Base-by-base conservation (phyloP, 805 yeast genomes). In the Jamesozyma rosinii region DNA sequence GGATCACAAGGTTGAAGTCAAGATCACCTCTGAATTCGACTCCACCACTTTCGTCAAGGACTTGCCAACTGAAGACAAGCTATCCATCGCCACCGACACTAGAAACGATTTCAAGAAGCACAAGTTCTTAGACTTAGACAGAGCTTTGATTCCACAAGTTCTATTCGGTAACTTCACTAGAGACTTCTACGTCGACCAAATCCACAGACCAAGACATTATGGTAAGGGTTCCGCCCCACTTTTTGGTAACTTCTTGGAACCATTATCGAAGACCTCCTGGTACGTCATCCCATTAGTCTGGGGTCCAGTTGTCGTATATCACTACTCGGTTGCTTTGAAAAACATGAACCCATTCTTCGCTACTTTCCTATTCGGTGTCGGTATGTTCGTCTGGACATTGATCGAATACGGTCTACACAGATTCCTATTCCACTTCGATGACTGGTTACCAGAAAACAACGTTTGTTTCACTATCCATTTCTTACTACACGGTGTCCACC, bases 141-240 rank as follows among this genome's bases (percentile, higher is more conserved):
- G 77, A 61, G 95, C 98, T 1, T 70, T 92, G 53, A 67, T 92
- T 35, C 58, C 76, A 64, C 98, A 92, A 69, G 85, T 92, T 37
- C 66, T 87, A 44, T 71, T 75, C 47, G 79, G 88, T 35, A 72
- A 75, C 30, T 92, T 88, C 71, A 59, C 83, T 35, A 90, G 85
- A 61, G 94, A 86, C 35, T 90, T 92, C 58, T 92, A 92, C 64
- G 71, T 92, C 58, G 95, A 88, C 61, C 97, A 92, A 66, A 92
- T 92, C 35, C 98, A 92, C 65, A 79, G 97, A 66, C 98, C 98
- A 42, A 81, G 98, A 61, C 98, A 92, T 65, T 92, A 89, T 61
- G 97, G 97, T 51, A 81, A 88, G 61, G 97, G 96, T 10, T 86
- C 96, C 3, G 98, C 98, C 11, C 96, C 89, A 5, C 63, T 92